These are phyloP conservation scores for Chaetomium strumarium DNA, from an alignment of 2,329 filamentous ascomycete species.

Conservation along the genomic window DNA sequence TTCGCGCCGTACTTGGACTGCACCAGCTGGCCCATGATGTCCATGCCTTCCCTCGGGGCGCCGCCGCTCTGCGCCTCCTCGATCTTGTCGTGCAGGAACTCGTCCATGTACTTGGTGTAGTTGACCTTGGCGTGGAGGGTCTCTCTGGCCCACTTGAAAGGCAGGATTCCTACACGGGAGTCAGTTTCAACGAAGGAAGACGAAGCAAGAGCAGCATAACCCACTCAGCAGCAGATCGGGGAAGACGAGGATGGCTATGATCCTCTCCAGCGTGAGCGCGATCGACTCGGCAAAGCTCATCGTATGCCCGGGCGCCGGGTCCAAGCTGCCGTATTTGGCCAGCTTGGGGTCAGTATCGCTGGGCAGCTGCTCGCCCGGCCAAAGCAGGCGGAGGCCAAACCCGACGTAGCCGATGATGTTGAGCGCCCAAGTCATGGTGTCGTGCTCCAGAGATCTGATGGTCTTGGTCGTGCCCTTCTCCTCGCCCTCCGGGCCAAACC, in stretches of 20 bases:
- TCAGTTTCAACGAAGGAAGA: slow-evolving; percentile 26
- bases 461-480: slow-evolving; percentile 38
- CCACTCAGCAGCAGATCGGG: slow-evolving; percentile 27
- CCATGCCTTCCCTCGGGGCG: slow-evolving; percentile 41
- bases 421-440: slow-evolving; percentile 58
- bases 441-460: slow-evolving; percentile 51
- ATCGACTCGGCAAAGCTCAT: slow-evolving; percentile 63
- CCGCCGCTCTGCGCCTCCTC: slow-evolving; percentile 32
- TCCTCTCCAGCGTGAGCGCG: slow-evolving; percentile 54
- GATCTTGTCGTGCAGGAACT: slow-evolving; percentile 59
- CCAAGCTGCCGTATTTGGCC: slow-evolving; percentile 43
- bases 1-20: slow-evolving; percentile 36
- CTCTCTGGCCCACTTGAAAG: slow-evolving; percentile 45
- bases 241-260: slow-evolving; percentile 55
- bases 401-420: slow-evolving; percentile 61
- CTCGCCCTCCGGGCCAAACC: slow-evolving; percentile 42
- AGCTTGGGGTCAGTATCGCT: slow-evolving; percentile 38
- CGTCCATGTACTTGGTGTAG: slow-evolving; percentile 63
- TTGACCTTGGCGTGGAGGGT: slow-evolving; percentile 53
- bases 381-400: slow-evolving; percentile 57
- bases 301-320: slow-evolving; percentile 47
- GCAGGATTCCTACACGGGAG: slow-evolving; percentile 35
- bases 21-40: slow-evolving; percentile 47
- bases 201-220: slow-evolving; percentile 43
- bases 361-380: slow-evolving; percentile 55